A percentile compares a stretch with the other conserved stretches of the same genome.
Conservation (phyloP, 2,329 filamentous ascomycete species). For the Botrytis aclada region DNA sequence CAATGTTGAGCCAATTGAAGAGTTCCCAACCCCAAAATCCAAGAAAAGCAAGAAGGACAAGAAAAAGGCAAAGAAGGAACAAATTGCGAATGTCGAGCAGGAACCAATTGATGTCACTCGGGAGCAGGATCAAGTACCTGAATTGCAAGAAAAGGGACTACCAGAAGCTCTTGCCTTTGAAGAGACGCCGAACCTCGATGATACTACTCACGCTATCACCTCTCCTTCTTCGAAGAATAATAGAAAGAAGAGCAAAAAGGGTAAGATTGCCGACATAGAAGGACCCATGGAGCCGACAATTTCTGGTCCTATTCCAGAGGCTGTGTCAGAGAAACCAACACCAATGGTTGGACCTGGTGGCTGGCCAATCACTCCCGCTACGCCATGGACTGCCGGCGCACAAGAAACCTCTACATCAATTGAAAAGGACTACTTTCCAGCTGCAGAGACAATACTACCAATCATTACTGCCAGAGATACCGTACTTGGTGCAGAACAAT, state of each 20-base stretch:
- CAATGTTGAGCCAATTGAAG: slow-evolving; percentile 3
- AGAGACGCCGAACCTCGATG: not conserved
- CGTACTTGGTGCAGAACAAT: slow-evolving; percentile 19
- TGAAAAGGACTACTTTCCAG: slow-evolving; percentile 22
- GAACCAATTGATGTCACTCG: not conserved
- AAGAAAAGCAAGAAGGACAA: slow-evolving; percentile 30
- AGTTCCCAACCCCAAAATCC: slow-evolving; percentile 16
- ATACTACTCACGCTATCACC: not conserved
- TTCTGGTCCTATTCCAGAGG: slow-evolving; percentile 16
- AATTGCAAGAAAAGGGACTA: not conserved
- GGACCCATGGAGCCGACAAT: slow-evolving; percentile 13
- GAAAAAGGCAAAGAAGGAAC: slow-evolving; percentile 23
- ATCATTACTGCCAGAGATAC: slow-evolving; percentile 24
- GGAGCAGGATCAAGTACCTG: not conserved
- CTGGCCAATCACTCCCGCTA: slow-evolving; percentile 25
- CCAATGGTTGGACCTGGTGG: slow-evolving; percentile 26
- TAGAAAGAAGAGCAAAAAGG: not conserved
- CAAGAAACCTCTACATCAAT: not conserved
- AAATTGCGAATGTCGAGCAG: slow-evolving; percentile 10
- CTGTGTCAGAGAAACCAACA: slow-evolving; percentile 24
- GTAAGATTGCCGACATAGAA: not conserved
- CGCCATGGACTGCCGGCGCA: slow-evolving; percentile 22
- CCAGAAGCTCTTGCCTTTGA: not conserved
- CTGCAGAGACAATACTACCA: slow-evolving; percentile 20
- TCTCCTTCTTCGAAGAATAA: not conserved